Conservation (phyloP, 257 asterid genomes). For the Knoxia roxburghii region DNA sequence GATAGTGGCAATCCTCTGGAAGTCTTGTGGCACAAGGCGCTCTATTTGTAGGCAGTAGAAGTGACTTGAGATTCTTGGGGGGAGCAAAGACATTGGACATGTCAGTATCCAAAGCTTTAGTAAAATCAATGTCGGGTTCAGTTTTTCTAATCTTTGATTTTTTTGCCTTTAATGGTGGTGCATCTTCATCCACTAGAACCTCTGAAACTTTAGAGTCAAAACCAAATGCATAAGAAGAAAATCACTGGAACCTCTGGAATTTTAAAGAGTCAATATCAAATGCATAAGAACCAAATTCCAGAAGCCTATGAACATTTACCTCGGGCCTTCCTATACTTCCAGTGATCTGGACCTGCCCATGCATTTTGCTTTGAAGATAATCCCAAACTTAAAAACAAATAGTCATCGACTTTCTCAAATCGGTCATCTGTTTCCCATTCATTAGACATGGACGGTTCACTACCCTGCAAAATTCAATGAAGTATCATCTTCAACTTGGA, state of each 20-base stretch:
- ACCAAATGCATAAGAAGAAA: conserved; percentile 8
- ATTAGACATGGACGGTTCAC: conserved; percentile 34
- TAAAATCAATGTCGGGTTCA: conserved; percentile 62
- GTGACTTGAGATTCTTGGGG: conserved; percentile 81
- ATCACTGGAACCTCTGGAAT: conserved; percentile 43
- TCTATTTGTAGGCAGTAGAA: conserved; percentile 65
- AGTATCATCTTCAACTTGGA: conserved; percentile 12
- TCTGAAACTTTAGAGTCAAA: conserved; percentile 42
- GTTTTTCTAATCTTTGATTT: conserved; percentile 53
- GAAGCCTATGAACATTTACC: conserved; percentile 38
- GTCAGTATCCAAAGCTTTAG: conserved; percentile 50
- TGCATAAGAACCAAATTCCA: background rate
- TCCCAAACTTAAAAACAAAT: conserved; percentile 69
- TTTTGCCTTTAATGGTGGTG: conserved; percentile 50
- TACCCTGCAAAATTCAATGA: conserved; percentile 38
- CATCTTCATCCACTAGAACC: conserved; percentile 46
- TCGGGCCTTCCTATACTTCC: conserved; percentile 80
- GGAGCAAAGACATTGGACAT: conserved; percentile 57
- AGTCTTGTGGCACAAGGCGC: conserved; percentile 64
- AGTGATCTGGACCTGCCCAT: conserved; percentile 98
- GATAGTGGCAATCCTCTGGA: conserved; percentile 98
- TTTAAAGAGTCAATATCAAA: conserved; percentile 24
- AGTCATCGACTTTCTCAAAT: conserved; percentile 68
- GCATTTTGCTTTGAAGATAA: conserved; percentile 75
- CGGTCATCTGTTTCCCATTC: conserved; percentile 54